A percentile compares a stretch with the other conserved stretches of the same genome.
These are phyloP conservation scores for Candolleomyces efflorescens DNA, from an alignment of 768 basidiomycete genomes.

Conservation along the genomic window DNA sequence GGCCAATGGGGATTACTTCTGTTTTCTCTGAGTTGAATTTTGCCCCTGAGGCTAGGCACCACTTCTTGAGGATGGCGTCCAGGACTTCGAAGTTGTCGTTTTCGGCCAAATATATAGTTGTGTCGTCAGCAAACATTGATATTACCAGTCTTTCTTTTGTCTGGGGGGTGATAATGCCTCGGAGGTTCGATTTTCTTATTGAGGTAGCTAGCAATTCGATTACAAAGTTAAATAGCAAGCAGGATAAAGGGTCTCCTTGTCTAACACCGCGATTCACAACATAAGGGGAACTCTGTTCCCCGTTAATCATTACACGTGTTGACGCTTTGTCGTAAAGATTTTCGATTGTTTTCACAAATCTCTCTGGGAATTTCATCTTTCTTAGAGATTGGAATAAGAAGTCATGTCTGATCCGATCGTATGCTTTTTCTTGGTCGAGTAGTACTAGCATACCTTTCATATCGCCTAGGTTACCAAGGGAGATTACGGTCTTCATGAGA, in stretches of 20 bases:
- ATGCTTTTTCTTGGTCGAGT: slow-evolving; percentile 1
- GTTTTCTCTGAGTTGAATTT: neutral
- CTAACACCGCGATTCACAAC: neutral
- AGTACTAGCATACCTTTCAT: neutral
- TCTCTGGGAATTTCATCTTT: neutral
- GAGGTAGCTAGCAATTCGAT: neutral
- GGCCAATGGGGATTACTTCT: neutral
- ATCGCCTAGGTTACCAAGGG: neutral
- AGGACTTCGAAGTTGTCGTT: neutral
- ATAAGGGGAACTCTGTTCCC: slow-evolving; percentile 7
- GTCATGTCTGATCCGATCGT: neutral
- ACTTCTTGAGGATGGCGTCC: neutral
- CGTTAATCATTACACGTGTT: neutral
- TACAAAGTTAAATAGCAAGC: neutral
- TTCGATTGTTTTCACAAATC: neutral
- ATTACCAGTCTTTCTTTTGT: neutral
- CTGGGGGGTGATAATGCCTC: neutral
- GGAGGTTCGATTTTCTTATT: neutral
- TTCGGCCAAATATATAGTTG: neutral
- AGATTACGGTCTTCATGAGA: neutral
- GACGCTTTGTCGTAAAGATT: neutral
- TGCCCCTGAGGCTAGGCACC: neutral
- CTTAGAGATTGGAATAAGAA: neutral
- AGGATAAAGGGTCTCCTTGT: neutral
- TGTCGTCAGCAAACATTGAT: neutral